Base-by-base conservation (phyloP, 2,329 filamentous ascomycete species). In the Epichloe sp. region DNA sequence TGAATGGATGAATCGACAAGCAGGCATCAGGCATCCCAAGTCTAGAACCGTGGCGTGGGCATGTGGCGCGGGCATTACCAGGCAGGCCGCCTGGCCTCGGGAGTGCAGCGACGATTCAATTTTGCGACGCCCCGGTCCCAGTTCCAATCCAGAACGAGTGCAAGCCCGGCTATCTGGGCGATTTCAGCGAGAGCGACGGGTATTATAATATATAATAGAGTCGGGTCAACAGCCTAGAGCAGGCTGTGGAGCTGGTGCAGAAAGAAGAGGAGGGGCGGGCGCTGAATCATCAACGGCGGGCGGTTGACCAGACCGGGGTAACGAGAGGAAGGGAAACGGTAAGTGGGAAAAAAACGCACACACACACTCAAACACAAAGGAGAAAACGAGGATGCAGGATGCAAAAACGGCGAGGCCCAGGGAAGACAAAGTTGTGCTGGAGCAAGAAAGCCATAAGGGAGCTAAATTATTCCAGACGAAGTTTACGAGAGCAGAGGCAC, bases 11-110 rank as follows among this genome's bases (percentile, higher is more conserved):
- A 36, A 34, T 45, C 15, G 26, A 43, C 10, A 21, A 21, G 44
- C 38, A 47, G 50, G 19, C 17, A 15, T 14, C 38, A 47, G 50
- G 19, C 17, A 15, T 14, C 47, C 15, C 37, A 21, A 43, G 11
- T 47, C 23, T 36, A 47, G 43, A 40, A 37, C 52, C 40, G 45
- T 49, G 43, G 46, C 49, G 47, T 15, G 40, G 41, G 42, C 50
- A 31, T 50, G 31, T 49, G 50, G 36, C 50, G 41, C 21, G 35
- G 46, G 46, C 51, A 53, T 48, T 48, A 45, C 40, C 52, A 47
- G 46, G 52, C 49, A 41, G 41, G 23, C 41, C 41, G 44, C 48
- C 48, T 50, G 38, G 47, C 49, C 31, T 47, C 44, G 26, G 44
- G 38, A 19, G 34, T 6, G 17, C 26, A 21, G 34, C 44, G n/a